A percentile compares a stretch with the other conserved stretches of the same genome.
Conservation (phyloP, 306 rosid species). For the Rubus parviflorus region DNA sequence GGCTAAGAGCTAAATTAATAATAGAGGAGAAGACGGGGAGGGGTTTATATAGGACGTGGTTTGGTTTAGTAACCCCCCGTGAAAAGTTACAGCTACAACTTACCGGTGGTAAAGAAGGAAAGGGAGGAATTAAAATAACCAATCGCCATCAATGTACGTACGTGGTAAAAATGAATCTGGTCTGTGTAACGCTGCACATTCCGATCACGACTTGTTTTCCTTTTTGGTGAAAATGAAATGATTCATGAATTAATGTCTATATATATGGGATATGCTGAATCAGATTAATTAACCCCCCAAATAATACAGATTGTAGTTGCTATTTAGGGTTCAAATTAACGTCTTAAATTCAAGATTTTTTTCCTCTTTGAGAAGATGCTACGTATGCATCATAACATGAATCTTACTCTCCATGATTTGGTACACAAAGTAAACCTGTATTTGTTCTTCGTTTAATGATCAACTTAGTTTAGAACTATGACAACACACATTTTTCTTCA, state of each 20-base stretch:
- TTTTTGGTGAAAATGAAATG: background rate
- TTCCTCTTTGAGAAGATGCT: background rate
- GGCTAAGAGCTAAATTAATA: background rate
- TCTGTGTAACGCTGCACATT: background rate
- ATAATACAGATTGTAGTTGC: background rate
- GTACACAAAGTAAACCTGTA: too few species aligned
- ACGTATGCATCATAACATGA: background rate
- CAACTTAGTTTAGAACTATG: too few species aligned
- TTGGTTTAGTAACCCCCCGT: background rate
- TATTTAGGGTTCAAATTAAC: background rate
- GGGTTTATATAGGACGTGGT: conserved; percentile 29
- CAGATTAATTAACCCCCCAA: background rate
- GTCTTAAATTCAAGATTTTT: background rate
- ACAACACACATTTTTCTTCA: too few species aligned
- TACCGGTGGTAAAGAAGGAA: background rate
- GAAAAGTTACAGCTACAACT: background rate
- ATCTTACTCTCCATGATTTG: too few species aligned
- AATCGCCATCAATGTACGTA: background rate
- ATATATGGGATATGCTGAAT: background rate
- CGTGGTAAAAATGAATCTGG: background rate
- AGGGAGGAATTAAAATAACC: background rate
- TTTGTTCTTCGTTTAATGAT: too few species aligned
- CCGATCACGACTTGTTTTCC: conserved; percentile 1
- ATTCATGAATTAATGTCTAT: too few species aligned
- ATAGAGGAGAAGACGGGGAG: background rate